These are phyloP conservation scores for Colletotrichum sublineola DNA, from an alignment of 2,329 filamentous ascomycete genomes.

Conservation along the genomic window DNA sequence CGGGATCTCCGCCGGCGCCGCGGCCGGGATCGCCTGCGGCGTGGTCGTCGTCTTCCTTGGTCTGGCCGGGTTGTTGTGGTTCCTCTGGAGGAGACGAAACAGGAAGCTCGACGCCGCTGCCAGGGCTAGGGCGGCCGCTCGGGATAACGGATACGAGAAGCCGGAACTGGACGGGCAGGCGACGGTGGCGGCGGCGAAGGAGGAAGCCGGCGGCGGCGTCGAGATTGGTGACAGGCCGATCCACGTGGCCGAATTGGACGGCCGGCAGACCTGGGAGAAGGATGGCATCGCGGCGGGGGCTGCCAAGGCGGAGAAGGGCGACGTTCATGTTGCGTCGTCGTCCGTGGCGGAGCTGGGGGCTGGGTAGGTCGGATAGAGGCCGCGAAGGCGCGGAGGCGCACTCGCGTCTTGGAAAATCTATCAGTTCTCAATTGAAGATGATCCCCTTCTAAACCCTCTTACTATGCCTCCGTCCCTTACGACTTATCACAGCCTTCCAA, in stretches of 20 bases:
- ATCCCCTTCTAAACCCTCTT: background rate
- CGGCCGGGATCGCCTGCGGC: background rate
- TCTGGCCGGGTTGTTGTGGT: background rate
- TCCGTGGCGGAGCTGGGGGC: background rate
- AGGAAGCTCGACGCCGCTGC: background rate
- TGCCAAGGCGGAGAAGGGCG: background rate
- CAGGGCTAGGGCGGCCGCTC: background rate
- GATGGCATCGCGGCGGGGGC: background rate
- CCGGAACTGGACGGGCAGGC: background rate
- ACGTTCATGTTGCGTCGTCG: background rate
- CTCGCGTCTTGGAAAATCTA: background rate
- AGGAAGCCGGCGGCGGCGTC: too few species aligned
- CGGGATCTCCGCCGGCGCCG: background rate
- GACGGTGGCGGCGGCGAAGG: background rate
- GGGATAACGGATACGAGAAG: background rate
- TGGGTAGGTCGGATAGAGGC: background rate
- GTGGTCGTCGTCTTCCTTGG: background rate
- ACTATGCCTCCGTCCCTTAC: background rate
- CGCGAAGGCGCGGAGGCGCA: background rate
- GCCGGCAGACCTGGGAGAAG: background rate
- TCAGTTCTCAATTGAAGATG: background rate
- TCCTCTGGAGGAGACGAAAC: background rate
- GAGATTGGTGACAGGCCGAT: background rate
- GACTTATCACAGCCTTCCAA: background rate
- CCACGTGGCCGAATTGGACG: background rate